Base-by-base conservation (phyloP, 176 grass and related monocot species). In the Coix lacrymajobi region DNA sequence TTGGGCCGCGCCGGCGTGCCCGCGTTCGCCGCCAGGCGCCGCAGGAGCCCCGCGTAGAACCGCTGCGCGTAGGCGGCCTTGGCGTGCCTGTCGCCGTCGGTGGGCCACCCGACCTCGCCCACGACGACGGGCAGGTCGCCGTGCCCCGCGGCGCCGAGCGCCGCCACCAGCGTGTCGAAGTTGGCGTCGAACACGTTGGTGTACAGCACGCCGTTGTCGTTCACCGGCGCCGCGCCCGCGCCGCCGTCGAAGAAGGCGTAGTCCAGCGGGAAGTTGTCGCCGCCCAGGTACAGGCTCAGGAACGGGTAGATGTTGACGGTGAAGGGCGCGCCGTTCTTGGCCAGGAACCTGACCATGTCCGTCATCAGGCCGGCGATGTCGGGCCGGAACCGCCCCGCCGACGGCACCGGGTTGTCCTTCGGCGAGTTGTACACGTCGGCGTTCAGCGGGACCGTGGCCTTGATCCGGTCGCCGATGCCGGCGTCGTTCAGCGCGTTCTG, bases 281-380 rank as follows among this genome's bases (percentile, higher is more conserved):
- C 84, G 66, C 90, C 90, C 8, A 86, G 71, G 85, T 96, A 96
- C 5, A 96, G 78, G 75, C 93, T 96, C 3, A 97, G 69, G 83
- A 97, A 97, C 4, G 94, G 94, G 87, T 97, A 97, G 64, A 97
- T 97, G 86, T 97, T 94, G 37, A 97, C 91, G 66, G 91, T 97
- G 84, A 97, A 97, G 25, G 94, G 87, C 0, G 94, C 91, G 31
- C 38, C 54, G 62, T 81, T 93, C 73, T 89, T 79, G 57, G 81
- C 92, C 2, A 97, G 81, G 87, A 97, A 93, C 66, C 49, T 57
- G 10, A 91, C 88, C n/a, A 93, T 97, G 70, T 97, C 73, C 1
- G 89, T 86, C 91, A 97, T 93, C 12, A 91, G 63, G 40, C 52
- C 68, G 1, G 57, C 7, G 79, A 94, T 90, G 17, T 97, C 85